Percentiles rank a stretch among this genome's conserved stretches.
Conservation (phyloP, 805 yeast genomes). For the Cyberlindnera sargentensis region DNA sequence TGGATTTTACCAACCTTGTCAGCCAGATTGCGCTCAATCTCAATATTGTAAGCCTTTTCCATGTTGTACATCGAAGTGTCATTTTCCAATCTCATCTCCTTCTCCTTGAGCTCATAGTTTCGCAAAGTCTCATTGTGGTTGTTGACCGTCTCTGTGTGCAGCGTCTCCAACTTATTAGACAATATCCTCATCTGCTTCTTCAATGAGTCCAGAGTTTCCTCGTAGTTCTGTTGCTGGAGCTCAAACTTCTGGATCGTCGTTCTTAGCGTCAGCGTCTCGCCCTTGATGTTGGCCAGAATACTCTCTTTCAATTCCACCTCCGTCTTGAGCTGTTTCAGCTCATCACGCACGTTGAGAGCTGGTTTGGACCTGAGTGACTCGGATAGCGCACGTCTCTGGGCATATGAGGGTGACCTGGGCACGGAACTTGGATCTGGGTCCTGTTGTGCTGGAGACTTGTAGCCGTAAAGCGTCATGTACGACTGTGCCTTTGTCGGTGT, state of each 20-base stretch:
- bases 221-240: constrained; percentile 27
- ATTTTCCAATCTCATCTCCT: constrained; percentile 27
- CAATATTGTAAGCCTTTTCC: constrained; percentile 26
- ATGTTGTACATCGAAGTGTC: constrained; percentile 31
- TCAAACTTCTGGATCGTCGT: constrained; percentile 34
- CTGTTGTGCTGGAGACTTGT: constrained; percentile 7
- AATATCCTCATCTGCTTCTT: constrained; percentile 23
- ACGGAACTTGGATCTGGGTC: background rate
- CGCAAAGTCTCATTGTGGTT: constrained; percentile 15
- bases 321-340: constrained; percentile 8
- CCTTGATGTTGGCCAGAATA: constrained; percentile 17
- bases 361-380: background rate
- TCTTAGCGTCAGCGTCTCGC: constrained; percentile 24
- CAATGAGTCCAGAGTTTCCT: constrained; percentile 15
- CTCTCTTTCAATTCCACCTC: constrained; percentile 12
- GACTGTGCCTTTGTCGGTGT: constrained; percentile 18
- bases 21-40: constrained; percentile 33
- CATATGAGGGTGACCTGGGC: background rate
- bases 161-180: constrained; percentile 25
- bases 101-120: constrained; percentile 27
- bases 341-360: constrained; percentile 1
- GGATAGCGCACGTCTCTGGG: background rate
- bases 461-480: constrained; percentile 8
- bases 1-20: constrained; percentile 28
- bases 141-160: constrained; percentile 22